Percentiles rank a stretch among this genome's conserved stretches.
Evolutionary conservation across 306 rosid species (phyloP).

Genomic region (Oxytropis ochrocephala): DNA sequence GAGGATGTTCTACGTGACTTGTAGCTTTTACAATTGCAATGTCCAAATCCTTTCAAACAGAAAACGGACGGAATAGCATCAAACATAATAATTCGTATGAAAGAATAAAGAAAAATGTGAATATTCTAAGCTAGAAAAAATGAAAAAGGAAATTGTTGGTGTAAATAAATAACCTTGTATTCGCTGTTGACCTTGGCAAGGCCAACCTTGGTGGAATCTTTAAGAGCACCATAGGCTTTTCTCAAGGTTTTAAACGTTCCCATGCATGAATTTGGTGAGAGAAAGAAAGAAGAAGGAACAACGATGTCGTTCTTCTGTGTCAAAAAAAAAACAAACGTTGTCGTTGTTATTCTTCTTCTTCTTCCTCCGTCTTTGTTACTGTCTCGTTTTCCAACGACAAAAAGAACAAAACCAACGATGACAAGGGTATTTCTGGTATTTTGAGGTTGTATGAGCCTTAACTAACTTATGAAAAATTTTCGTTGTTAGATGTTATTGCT

Average conservation of each 20-base stretch:
- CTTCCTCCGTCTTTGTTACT: conserved; percentile 26
- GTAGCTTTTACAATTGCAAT: conserved; percentile 92
- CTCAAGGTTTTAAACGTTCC: conserved; percentile 72
- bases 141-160: not conserved
- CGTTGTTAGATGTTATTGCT: not conserved
- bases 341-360: conserved; percentile 17
- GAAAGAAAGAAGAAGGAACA: conserved; percentile 33
- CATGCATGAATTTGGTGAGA: conserved; percentile 34
- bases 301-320: conserved; percentile 32
- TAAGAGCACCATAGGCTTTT: conserved; percentile 93
- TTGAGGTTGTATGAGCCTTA: not conserved
- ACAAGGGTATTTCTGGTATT: conserved; percentile 17
- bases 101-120: not conserved
- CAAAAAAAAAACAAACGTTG: too few species aligned
- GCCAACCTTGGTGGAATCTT: conserved; percentile 94
- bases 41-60: conserved; percentile 66
- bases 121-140: not conserved
- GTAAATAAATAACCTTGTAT: conserved; percentile 48
- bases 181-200: conserved; percentile 97
- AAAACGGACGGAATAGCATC: not conserved
- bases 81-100: not conserved
- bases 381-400: conserved; percentile 33
- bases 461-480: not conserved
- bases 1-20: conserved; percentile 84
- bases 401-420: not conserved